phyloP scores from a whole-genome alignment of 192 early-diverging fungal genomes.

The Linnemannia hyalina region DNA sequence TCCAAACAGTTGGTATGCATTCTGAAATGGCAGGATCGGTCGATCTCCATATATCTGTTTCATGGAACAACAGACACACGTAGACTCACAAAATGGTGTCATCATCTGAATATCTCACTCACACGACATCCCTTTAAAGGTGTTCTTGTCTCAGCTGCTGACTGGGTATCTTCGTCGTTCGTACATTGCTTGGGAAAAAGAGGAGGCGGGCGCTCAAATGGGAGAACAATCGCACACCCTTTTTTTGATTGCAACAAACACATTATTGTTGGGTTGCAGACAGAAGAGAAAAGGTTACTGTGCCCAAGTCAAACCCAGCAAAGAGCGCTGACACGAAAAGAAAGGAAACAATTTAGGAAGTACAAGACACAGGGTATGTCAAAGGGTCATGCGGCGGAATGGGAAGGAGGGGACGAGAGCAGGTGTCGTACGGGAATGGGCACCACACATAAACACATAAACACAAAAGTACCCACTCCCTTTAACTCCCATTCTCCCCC shows the following conservation, averaged over 20 bases:
- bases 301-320: not conserved
- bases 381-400: slow-evolving; percentile 2
- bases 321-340: not conserved
- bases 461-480: too few relatives aligned
- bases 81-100: not conserved
- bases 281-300: not conserved
- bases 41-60: not conserved
- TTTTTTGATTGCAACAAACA: not conserved
- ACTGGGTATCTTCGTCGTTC: not conserved
- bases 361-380: slow-evolving; percentile 2
- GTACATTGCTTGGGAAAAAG: not conserved
- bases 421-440: not conserved
- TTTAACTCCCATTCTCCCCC: too few relatives aligned
- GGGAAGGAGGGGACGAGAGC: not conserved
- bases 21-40: not conserved
- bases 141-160: not conserved
- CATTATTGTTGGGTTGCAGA: not conserved
- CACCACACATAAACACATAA: too few relatives aligned
- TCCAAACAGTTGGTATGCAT: not conserved
- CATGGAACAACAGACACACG: not conserved
- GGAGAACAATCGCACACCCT: not conserved
- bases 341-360: not conserved
- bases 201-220: not conserved
- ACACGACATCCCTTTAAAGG: not conserved
- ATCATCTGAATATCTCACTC: not conserved